Percentiles rank a stretch among this genome's conserved stretches.
These are phyloP conservation scores for Nakazawaea wickerhamii DNA, from an alignment of 805 yeast genomes.

Conservation along the genomic window DNA sequence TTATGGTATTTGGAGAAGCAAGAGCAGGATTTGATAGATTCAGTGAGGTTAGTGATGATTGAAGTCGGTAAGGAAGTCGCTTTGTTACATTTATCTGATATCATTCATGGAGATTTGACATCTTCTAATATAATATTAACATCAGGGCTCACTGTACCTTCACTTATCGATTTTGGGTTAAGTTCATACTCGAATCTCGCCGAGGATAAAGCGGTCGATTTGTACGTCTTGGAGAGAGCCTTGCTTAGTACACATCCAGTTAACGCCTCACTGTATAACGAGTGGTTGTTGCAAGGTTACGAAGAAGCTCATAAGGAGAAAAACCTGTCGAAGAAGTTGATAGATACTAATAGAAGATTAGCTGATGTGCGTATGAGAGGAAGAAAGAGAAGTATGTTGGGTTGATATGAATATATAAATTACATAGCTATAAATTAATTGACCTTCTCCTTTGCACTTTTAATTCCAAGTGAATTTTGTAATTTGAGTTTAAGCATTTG, in stretches of 20 bases:
- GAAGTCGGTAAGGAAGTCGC: slow-evolving; percentile 68
- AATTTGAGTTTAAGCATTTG: neutral
- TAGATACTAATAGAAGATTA: slow-evolving; percentile 58
- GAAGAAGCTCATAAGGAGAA: slow-evolving; percentile 29
- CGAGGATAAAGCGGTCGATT: slow-evolving; percentile 96
- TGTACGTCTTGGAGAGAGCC: slow-evolving; percentile 92
- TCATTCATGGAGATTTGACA: slow-evolving; percentile 92
- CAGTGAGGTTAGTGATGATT: slow-evolving; percentile 39
- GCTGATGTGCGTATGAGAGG: slow-evolving; percentile 89
- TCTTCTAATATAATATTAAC: slow-evolving; percentile 74
- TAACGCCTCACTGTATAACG: slow-evolving; percentile 55
- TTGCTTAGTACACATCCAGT: slow-evolving; percentile 85
- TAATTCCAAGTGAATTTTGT: neutral
- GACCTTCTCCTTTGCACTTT: neutral
- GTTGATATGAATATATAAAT: too few relatives aligned
- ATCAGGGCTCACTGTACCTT: slow-evolving; percentile 35
- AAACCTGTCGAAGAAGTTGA: slow-evolving; percentile 32
- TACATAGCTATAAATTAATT: neutral
- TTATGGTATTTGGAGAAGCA: slow-evolving; percentile 55
- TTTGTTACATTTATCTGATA: slow-evolving; percentile 64
- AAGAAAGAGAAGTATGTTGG: slow-evolving; percentile 91
- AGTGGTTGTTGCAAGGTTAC: slow-evolving; percentile 74
- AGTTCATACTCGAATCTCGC: slow-evolving; percentile 68
- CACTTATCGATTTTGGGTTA: slow-evolving; percentile 86
- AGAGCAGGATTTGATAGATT: slow-evolving; percentile 20